Percentiles rank a stretch among this genome's conserved stretches.
Conservation (phyloP, 2,329 filamentous ascomycete genomes). For the Volutella citrinella region DNA sequence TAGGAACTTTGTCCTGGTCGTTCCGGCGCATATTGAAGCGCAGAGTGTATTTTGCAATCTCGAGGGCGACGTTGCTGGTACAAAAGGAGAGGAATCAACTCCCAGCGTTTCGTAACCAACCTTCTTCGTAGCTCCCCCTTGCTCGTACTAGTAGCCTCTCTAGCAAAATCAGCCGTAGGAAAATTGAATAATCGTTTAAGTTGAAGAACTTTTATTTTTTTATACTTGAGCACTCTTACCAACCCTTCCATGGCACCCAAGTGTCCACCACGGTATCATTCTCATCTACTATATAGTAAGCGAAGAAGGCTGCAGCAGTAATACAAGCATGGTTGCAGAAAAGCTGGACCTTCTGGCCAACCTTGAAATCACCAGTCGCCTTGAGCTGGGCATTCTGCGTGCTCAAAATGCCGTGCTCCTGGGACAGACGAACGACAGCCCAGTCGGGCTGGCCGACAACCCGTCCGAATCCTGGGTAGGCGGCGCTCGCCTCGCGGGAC, state of each 20-base stretch:
- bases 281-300: slow-evolving; percentile 35
- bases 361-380: slow-evolving; percentile 26
- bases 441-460: slow-evolving; percentile 27
- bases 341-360: slow-evolving; percentile 32
- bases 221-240: too few relatives aligned
- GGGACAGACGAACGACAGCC: slow-evolving; percentile 33
- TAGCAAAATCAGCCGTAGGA: too few relatives aligned
- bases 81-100: too few relatives aligned
- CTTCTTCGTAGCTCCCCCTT: too few relatives aligned
- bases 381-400: slow-evolving; percentile 17
- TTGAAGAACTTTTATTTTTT: too few relatives aligned
- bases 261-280: slow-evolving; percentile 30
- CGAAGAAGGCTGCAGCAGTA: slow-evolving; percentile 33
- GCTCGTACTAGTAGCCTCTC: too few relatives aligned
- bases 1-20: too few relatives aligned
- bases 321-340: slow-evolving; percentile 35
- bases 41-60: too few relatives aligned
- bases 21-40: too few relatives aligned
- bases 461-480: slow-evolving; percentile 28
- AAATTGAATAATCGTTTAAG: too few relatives aligned
- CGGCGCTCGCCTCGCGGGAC: slow-evolving; percentile 31
- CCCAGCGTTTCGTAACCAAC: too few relatives aligned
- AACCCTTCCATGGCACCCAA: slow-evolving; percentile 38
- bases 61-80: too few relatives aligned
- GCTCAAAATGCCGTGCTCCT: slow-evolving; percentile 37